These are phyloP conservation scores for Triticum timopheevii DNA, from an alignment of 176 grass and related monocot genomes.

Conservation along the genomic window DNA sequence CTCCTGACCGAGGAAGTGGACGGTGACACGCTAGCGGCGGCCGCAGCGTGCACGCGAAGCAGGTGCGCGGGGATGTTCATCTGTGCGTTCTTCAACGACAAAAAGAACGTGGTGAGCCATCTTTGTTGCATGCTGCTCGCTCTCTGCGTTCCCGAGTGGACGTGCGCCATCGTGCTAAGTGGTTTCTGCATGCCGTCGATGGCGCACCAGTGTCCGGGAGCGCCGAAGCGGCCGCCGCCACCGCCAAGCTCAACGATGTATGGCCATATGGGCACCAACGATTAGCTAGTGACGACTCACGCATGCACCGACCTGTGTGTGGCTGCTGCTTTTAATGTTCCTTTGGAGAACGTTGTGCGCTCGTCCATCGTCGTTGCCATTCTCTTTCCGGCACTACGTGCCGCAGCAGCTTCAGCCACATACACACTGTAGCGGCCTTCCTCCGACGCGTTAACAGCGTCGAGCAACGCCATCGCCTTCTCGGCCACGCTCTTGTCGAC, in stretches of 20 bases:
- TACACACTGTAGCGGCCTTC: constrained; percentile 26
- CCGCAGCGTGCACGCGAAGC: too few relatives aligned
- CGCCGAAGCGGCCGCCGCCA: background rate
- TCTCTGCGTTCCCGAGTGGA: background rate
- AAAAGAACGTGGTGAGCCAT: background rate
- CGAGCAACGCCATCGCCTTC: constrained; percentile 74
- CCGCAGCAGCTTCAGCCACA: too few relatives aligned
- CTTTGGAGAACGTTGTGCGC: too few relatives aligned
- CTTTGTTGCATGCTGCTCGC: background rate
- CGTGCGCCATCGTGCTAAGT: background rate
- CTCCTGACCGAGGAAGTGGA: too few relatives aligned
- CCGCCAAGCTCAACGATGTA: background rate
- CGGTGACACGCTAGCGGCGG: too few relatives aligned
- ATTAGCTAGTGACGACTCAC: background rate
- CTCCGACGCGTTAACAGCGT: constrained; percentile 46
- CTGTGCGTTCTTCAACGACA: too few relatives aligned
- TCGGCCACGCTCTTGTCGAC: constrained; percentile 71
- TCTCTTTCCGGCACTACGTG: too few relatives aligned
- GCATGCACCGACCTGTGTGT: background rate
- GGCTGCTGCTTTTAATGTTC: too few relatives aligned
- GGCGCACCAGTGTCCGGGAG: background rate
- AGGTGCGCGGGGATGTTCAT: too few relatives aligned
- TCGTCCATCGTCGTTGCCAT: too few relatives aligned
- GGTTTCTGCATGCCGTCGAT: background rate
- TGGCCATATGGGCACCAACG: background rate